Evolutionary conservation across 257 asterid species (phyloP), one percentile per base, ranked within the genome.

Genomic region (Solanum habrochaites): DNA sequence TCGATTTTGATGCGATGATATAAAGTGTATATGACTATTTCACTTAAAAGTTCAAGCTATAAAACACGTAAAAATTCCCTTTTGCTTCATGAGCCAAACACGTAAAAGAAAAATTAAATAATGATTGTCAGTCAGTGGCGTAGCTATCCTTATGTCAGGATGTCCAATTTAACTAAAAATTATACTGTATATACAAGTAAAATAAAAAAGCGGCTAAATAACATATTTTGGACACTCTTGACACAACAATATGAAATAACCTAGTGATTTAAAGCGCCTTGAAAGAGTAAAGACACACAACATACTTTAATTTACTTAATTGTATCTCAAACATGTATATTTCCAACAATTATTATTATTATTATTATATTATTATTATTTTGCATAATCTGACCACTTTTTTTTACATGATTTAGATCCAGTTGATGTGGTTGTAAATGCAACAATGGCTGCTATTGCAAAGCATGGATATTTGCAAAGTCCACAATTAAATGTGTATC

Each of bases 401-500:
- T 32, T 15, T 37, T 75, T 13, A 74, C 32, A 21, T 75, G 32
- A 23, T 45, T 39, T 89, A 92, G 93, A 85, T 90, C 94, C 93
- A 4, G 92, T 89, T 32, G 93, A 91, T 45, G 29, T 90, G 88
- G 90, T 91, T 25, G 92, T 83, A 29, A 92, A 91, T 82, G 83
- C 93, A 71, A 89, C 90, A 5, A 87, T 91, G 39, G 93, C 92
- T 39, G 92, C 93, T 4, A 87, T 89, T 8, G 94, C 92, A 6
- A 91, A 92, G 85, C 90, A 90, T 78, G 93, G 92, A 20, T 78
- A 3, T 31, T 1, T 31, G 6, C 11, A 84, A 20, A 87, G 45
- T 42, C 83, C 87, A 16, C 45, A 73, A 23, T 3, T 84, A 52
- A 88, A 85, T 60, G 90, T 90, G 21, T 90, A 92, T 87, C 94